Evolutionary conservation across 2,329 filamentous ascomycete species (phyloP), one percentile per base, ranked within the genome.

Genomic region (Colletotrichum tofieldiae): DNA sequence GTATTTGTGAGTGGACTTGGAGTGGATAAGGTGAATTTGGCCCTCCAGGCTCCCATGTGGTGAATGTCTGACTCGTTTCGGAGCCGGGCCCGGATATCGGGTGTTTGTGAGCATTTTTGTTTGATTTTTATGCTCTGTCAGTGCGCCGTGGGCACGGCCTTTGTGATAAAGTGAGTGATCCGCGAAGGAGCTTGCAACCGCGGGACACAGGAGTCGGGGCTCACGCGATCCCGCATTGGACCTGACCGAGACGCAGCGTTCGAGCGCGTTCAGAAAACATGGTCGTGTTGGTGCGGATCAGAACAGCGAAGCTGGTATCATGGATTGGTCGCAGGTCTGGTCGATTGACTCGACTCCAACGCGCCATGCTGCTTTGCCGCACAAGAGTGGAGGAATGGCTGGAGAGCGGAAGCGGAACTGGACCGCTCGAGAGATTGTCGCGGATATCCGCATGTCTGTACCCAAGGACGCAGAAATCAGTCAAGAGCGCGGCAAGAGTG

Each of bases 81-180:
- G 69, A 52, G 35, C 59, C 59, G 45, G 51, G 43, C 49, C 49
- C 65, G 65, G 58, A 63, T 45, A 39, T 59, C 52, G 69, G 58
- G 64, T 39, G 23, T 37, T 52, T 51, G 49, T 32, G 52, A 59
- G 32, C 14, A 12, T 54, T 55, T 47, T 52, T 26, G 23, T 56
- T 56, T 16, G 5, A 2, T 18, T 41, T 23, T 39, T 26, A 20
- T 37, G 54, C 26, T 49, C 47, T 23, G 54, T 66, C 54, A 55
- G 67, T 66, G 67, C 61, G 61, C 5, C 26, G 12, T 26, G 56
- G 37, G 65, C 65, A 63, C 58, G 58, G 65, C 14, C 56, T 54
- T 64, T 39, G 12, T 59, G 65, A 64, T 23, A 59, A 59, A 37
- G 37, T 67, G 39, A 59, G 49, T 55, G 55, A 68, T 69, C 43